Base-by-base conservation (phyloP, 1,284 basidiomycete species). In the Sporisorium scitamineum region DNA sequence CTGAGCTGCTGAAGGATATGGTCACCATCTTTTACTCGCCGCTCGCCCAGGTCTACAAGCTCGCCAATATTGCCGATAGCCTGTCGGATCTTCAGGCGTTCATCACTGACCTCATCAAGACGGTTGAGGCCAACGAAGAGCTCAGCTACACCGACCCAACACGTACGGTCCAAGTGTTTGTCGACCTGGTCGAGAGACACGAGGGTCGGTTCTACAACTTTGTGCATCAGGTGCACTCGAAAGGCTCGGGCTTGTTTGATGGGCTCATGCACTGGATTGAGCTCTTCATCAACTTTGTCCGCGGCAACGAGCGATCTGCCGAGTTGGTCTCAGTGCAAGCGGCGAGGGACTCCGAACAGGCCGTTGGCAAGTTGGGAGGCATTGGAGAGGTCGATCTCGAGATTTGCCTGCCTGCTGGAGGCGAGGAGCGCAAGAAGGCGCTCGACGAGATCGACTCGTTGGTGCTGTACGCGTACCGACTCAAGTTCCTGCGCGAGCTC, bases 1-100 rank as follows among this genome's bases (percentile, higher is more conserved):
- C 97, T 3, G 96, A 98, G 53, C 87, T 99, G 42, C 88, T 99
- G 80, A 98, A 96, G 86, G 97, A 99, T 85, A 98, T 99, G 70
- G 95, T 99, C 80, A 98, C 97, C 13, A 99, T 99, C 70, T 99
- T 99, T 86, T 99, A 99, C 86, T 88, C 95, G 0, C 97, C 97
- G 1, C 88, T 99, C n/a, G 97, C 97, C 0, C 94, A 96, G 81
- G 97, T 99, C 2, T 99, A 99, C 88, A 92, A 94, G 83, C 96
- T 96, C 5, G 97, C 97, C 5, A 97, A 93, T 84, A 97, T 99
- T 61, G 92, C 93, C 11, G 96, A 99, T 84, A 97, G 94, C 2
- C 86, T 99, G 2, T 89, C 91, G 37, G 97, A 99, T 84, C 83
- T 98, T 58, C 97, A 99, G 86, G 93, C 89, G 69, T 99, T 99